Conservation (phyloP, 169 alveolate species). For the Plasmodium vivax region DNA sequence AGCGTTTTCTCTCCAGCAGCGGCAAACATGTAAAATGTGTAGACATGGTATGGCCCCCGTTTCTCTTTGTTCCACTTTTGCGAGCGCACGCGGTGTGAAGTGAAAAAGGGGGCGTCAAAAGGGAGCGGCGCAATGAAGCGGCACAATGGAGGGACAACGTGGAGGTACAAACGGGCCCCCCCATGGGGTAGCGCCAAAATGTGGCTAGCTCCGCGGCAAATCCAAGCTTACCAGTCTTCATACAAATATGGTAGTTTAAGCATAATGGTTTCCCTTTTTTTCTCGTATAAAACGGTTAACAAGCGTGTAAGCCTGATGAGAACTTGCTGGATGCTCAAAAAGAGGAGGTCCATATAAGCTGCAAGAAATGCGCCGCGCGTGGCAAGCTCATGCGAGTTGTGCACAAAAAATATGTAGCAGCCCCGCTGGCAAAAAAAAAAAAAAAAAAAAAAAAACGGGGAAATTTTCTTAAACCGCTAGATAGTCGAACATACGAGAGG, state of each 20-base stretch:
- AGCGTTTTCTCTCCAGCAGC: background rate
- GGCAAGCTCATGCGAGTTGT: background rate
- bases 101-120: background rate
- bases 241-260: background rate
- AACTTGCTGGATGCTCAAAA: background rate
- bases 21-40: background rate
- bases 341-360: background rate
- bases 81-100: background rate
- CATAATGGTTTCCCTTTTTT: background rate
- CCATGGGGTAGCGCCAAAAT: background rate
- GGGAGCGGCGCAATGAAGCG: background rate
- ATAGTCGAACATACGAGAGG: background rate
- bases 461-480: background rate
- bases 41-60: background rate
- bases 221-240: background rate
- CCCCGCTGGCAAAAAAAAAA: background rate
- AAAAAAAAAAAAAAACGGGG: background rate
- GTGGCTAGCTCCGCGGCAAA: background rate
- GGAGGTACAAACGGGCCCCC: background rate
- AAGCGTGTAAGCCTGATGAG: background rate
- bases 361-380: background rate
- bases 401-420: background rate
- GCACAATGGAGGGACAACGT: too few species aligned
- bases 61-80: background rate
- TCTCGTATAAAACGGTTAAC: background rate